Base-by-base conservation (phyloP, 179 eudicot genomes). In the Gypsophila paniculata region DNA sequence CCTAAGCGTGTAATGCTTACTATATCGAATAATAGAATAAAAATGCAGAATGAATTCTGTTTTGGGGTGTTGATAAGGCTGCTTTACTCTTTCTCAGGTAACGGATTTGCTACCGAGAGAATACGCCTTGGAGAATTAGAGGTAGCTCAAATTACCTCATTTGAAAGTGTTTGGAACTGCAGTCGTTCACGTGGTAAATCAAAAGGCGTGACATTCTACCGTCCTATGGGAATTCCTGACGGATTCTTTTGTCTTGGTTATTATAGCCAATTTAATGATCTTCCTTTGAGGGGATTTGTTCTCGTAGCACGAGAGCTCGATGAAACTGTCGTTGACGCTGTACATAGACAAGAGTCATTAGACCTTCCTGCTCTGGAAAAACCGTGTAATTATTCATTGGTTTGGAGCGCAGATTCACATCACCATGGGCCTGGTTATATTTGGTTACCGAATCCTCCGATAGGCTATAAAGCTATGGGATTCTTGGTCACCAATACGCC, bases 61-160 rank as follows among this genome's bases (percentile, higher is more conserved):
- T 29, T 70, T 53, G 21, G 51, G 52, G 19, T 26, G 23, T 42
- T 42, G 46, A 39, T 21, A 61, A 61, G 61, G 61, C 8, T 38
- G 23, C 65, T 14, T 26, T 62, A 12, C 25, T 66, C 61, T 44
- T 69, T 75, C 60, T 71, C 80, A 91, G 99, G 96, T 76, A 78
- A 81, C 68, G 97, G 91, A 61, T 94, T 91, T 75, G 88, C 90
- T 6, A 76, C 83, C 2, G 90, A 90, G 60, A 88, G 69, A 76
- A 86, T 94, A 65, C 15, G 65, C 75, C 79, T 94, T 71, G 96
- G 99, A 72, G 96, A 91, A 71, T 65, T 94, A 67, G 99, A 94
- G 81, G 97, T 94, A 36, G 72, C 78, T 54, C 52, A 85, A 80
- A 65, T 88, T 75, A 83, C 89, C 17, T 72, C 77, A 15, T 91